phyloP scores from a whole-genome alignment of 192 early-diverging fungal species.

The Obelidium mucronatum region DNA sequence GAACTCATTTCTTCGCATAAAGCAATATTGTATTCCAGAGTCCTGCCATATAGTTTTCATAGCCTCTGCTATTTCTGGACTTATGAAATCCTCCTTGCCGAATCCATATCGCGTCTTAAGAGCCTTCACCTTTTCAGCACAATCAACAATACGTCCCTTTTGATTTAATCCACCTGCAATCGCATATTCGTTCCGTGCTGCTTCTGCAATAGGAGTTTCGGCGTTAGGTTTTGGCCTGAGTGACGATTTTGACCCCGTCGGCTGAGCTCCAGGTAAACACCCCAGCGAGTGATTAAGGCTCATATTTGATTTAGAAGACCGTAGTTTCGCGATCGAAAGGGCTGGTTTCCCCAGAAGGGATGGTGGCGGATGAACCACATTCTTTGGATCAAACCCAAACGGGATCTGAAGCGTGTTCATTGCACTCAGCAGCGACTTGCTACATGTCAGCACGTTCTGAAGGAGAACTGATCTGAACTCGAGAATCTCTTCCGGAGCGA shows the following conservation, averaged over 20 bases:
- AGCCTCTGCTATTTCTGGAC: neutral
- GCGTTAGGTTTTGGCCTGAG: too few relatives aligned
- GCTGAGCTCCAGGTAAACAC: too few relatives aligned
- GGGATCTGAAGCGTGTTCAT: conserved; percentile 41
- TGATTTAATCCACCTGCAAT: neutral
- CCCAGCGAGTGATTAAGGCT: too few relatives aligned
- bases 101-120: conserved; percentile 3
- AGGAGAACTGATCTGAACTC: conserved; percentile 36
- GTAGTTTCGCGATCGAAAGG: too few relatives aligned
- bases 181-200: neutral
- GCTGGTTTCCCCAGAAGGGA: too few relatives aligned
- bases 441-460: conserved; percentile 39
- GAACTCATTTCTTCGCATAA: conserved; percentile 40
- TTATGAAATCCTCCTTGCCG: conserved; percentile 41
- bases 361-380: too few relatives aligned
- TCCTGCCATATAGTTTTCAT: conserved; percentile 49
- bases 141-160: neutral
- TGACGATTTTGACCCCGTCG: too few relatives aligned
- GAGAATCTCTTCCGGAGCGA: conserved; percentile 33
- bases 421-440: conserved; percentile 34
- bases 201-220: neutral
- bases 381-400: conserved; percentile 3
- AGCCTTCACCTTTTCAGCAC: neutral
- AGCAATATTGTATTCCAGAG: conserved; percentile 44
- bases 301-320: too few relatives aligned